Conservation (phyloP, 2,329 filamentous ascomycete genomes). For the Alternaria ventricosa region DNA sequence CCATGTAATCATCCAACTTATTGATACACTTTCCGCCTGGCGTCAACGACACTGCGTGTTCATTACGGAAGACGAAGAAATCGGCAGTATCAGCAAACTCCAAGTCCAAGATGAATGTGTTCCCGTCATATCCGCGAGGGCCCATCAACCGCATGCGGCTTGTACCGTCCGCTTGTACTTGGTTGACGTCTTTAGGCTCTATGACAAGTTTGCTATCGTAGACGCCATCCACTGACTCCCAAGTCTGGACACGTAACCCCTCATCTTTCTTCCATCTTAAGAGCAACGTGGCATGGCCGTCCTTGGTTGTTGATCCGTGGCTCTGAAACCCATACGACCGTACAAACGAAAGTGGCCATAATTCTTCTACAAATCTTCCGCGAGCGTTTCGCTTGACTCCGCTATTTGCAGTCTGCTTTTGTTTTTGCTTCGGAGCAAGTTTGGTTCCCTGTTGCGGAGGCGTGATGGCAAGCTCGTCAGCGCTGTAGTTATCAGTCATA, state of each 20-base stretch:
- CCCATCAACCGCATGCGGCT: slow-evolving; percentile 31
- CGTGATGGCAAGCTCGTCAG: slow-evolving; percentile 28
- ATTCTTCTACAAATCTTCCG: neutral
- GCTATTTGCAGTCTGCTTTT: neutral
- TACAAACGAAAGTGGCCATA: slow-evolving; percentile 27
- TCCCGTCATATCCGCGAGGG: slow-evolving; percentile 5
- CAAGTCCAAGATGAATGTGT: slow-evolving; percentile 26
- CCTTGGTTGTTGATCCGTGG: neutral
- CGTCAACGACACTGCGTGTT: neutral
- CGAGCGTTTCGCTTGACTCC: neutral
- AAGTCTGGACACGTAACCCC: slow-evolving; percentile 6
- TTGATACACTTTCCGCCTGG: neutral
- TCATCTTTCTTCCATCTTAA: neutral
- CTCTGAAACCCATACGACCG: slow-evolving; percentile 19
- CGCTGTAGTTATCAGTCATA: slow-evolving; percentile 10
- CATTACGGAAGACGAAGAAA: slow-evolving; percentile 17
- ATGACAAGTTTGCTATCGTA: slow-evolving; percentile 9
- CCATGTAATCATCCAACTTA: slow-evolving; percentile 10
- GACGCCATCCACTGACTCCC: neutral
- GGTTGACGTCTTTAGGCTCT: slow-evolving; percentile 16
- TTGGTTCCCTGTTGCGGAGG: neutral
- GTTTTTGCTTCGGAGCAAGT: slow-evolving; percentile 5
- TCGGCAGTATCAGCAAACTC: slow-evolving; percentile 20
- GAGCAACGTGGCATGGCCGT: slow-evolving; percentile 1
- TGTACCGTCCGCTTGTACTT: slow-evolving; percentile 17